A percentile compares a stretch with the other conserved stretches of the same genome.
These are phyloP conservation scores for Cicer cuneatum DNA, from an alignment of 306 rosid genomes.

Conservation along the genomic window DNA sequence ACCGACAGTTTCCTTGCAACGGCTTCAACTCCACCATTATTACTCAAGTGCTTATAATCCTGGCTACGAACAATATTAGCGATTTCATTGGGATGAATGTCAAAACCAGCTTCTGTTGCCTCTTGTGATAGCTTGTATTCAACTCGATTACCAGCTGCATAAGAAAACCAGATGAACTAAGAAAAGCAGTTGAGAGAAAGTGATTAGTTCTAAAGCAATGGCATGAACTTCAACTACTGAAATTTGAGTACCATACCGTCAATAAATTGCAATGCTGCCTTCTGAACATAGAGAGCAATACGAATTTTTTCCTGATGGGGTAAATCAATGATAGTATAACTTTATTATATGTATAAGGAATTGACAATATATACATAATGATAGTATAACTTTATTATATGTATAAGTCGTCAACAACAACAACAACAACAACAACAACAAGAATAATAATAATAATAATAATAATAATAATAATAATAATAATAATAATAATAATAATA, in stretches of 20 bases:
- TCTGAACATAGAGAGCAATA: conserved; percentile 82
- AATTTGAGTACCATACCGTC: conserved; percentile 67
- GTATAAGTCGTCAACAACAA: no score
- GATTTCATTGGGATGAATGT: conserved; percentile 86
- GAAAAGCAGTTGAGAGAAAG: conserved; percentile 41
- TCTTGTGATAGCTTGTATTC: conserved; percentile 69
- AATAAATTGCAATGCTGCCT: conserved; percentile 88
- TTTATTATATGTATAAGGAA: neutral
- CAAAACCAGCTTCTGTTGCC: conserved; percentile 73
- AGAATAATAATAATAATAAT: no score
- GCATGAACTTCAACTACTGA: conserved; percentile 24
- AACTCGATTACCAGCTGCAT: conserved; percentile 66
- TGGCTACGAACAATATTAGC: conserved; percentile 75
- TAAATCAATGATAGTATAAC: conserved; percentile 23
- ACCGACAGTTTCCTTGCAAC: conserved; percentile 62
- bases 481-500: no score
- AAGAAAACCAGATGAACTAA: conserved; percentile 45
- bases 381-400: neutral
- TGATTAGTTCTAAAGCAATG: conserved; percentile 30
- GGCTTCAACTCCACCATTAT: conserved; percentile 65
- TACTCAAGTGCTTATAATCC: conserved; percentile 54
- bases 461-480: no score
- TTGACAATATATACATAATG: conserved; percentile 7
- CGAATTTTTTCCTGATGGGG: conserved; percentile 80
- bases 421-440: no score